phyloP scores from a whole-genome alignment of 352 stramenopile genomes.

The Globisporangium nunn region DNA sequence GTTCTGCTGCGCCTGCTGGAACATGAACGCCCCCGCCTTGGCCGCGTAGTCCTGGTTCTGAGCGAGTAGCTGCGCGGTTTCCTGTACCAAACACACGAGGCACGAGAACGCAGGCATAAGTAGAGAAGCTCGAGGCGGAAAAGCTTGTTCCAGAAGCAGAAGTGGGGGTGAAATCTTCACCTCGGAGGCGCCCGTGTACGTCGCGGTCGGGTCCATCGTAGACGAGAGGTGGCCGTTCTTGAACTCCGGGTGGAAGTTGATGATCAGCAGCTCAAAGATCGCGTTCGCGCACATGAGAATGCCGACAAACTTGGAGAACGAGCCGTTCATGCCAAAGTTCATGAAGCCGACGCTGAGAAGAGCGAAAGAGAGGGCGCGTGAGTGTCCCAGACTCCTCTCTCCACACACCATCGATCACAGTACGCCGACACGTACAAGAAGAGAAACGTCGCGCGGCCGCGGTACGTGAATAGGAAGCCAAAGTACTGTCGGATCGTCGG shows the following conservation, averaged over 20 bases:
- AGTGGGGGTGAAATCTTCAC: constrained; percentile 9
- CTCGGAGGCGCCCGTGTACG: constrained; percentile 54
- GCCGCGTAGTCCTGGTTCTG: constrained; percentile 54
- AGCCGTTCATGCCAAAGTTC: constrained; percentile 81
- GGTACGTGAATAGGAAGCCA: constrained; percentile 86
- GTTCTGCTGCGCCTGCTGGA: constrained; percentile 63
- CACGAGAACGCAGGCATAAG: neutral
- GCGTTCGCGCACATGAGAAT: constrained; percentile 76
- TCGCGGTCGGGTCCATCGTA: constrained; percentile 71
- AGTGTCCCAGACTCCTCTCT: neutral
- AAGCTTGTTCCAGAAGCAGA: neutral
- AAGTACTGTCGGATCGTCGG: constrained; percentile 80
- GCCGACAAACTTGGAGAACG: constrained; percentile 63
- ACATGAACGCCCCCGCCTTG: constrained; percentile 57
- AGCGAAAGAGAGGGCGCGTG: neutral
- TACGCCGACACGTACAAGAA: constrained; percentile 37
- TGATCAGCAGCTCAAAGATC: constrained; percentile 67
- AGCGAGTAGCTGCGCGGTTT: constrained; percentile 57
- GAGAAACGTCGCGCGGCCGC: constrained; percentile 75
- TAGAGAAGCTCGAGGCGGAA: too few species aligned
- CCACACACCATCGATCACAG: neutral
- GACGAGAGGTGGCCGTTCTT: constrained; percentile 57
- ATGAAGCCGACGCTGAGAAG: constrained; percentile 67
- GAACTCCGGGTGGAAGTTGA: constrained; percentile 85
- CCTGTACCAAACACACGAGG: constrained; percentile 9